A percentile compares a stretch with the other conserved stretches of the same genome.
Evolutionary conservation across 768 basidiomycete genomes (phyloP).

Genomic region (Auricularia sp.): DNA sequence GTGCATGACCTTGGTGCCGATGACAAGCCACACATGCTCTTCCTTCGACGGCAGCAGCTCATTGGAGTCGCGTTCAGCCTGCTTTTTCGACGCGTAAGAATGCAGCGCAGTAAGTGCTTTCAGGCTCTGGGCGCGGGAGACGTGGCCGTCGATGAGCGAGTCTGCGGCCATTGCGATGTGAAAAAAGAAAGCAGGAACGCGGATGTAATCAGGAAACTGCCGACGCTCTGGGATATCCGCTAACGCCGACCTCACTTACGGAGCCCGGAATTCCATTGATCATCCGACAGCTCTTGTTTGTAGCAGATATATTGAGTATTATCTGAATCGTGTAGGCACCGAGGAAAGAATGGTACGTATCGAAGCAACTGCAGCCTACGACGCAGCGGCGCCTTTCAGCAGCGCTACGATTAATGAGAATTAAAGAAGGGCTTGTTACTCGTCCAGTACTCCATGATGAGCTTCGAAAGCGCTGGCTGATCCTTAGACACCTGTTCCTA

Average conservation of each 20-base stretch:
- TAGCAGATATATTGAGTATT: too few relatives aligned
- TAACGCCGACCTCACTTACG: too few relatives aligned
- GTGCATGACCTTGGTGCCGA: constrained; percentile 76
- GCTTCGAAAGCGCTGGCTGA: constrained; percentile 16
- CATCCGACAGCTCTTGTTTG: too few relatives aligned
- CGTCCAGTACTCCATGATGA: constrained; percentile 17
- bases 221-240: not conserved
- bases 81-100: constrained; percentile 53
- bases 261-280: too few relatives aligned
- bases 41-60: constrained; percentile 73
- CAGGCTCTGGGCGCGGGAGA: constrained; percentile 62
- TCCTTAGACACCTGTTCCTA: constrained; percentile 12
- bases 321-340: too few relatives aligned
- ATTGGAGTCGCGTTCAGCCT: constrained; percentile 53
- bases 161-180: not conserved
- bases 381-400: too few relatives aligned
- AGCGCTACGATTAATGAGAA: too few relatives aligned
- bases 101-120: constrained; percentile 74
- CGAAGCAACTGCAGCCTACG: too few relatives aligned
- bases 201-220: not conserved
- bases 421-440: constrained; percentile 7
- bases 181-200: not conserved
- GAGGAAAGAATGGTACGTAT: too few relatives aligned
- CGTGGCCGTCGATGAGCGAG: constrained; percentile 56
- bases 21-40: constrained; percentile 79